These are phyloP conservation scores for Bjerkandera adusta DNA, from an alignment of 1,284 basidiomycete species.

Conservation along the genomic window DNA sequence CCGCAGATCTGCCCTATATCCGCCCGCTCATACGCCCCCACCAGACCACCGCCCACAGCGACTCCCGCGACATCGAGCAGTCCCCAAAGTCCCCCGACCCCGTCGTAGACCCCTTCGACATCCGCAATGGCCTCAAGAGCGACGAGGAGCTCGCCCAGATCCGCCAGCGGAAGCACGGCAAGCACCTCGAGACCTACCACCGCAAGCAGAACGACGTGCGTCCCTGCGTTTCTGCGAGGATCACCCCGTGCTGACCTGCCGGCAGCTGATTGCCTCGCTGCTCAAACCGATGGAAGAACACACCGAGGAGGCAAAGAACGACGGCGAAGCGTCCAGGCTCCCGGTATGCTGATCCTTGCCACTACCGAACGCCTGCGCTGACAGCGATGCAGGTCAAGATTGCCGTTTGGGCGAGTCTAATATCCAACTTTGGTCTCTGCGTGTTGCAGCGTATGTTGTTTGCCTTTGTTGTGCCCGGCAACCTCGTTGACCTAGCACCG, in stretches of 20 bases:
- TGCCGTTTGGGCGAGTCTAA: constrained; percentile 82
- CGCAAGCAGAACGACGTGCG: constrained; percentile 78
- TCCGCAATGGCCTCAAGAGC: constrained; percentile 55
- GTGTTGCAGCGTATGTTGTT: constrained; percentile 59
- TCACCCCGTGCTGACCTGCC: constrained; percentile 5
- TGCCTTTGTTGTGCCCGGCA: constrained; percentile 7
- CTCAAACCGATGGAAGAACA: constrained; percentile 90
- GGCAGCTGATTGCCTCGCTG: constrained; percentile 75
- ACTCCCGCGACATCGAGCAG: constrained; percentile 28
- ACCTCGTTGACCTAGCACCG: neutral
- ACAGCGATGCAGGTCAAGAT: constrained; percentile 76
- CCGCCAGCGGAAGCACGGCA: constrained; percentile 59
- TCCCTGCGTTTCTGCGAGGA: constrained; percentile 10
- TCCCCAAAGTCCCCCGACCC: constrained; percentile 13
- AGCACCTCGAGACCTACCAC: constrained; percentile 71
- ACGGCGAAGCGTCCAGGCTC: constrained; percentile 61
- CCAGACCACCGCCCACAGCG: constrained; percentile 22
- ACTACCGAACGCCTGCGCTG: constrained; percentile 19
- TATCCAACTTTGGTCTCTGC: constrained; percentile 72
- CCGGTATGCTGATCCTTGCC: constrained; percentile 44
- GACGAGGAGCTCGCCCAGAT: constrained; percentile 60
- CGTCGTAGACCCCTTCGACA: constrained; percentile 55
- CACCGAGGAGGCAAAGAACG: constrained; percentile 67
- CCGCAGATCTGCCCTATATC: neutral
- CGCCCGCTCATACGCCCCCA: neutral